Evolutionary conservation across 73 alveolate species (phyloP).

Genomic region (Tetrahymena thermophila): DNA sequence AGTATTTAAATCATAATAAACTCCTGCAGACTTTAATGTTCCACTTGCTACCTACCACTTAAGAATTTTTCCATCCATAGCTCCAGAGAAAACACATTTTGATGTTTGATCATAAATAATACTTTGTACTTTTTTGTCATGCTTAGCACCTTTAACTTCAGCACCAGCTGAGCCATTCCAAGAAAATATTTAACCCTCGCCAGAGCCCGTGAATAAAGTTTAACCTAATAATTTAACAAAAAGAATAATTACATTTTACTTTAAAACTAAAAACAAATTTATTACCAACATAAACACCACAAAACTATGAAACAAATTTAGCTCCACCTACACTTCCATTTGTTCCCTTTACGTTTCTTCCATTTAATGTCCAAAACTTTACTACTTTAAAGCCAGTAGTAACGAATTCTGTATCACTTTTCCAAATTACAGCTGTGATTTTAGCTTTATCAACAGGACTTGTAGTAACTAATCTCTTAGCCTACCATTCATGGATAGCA

Average conservation of each 20-base stretch:
- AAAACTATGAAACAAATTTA: conserved; percentile 49
- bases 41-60: conserved; percentile 47
- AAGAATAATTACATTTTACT: not conserved
- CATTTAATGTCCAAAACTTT: conserved; percentile 85
- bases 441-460: conserved; percentile 86
- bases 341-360: conserved; percentile 74
- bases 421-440: conserved; percentile 86
- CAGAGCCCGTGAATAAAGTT: conserved; percentile 60
- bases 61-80: conserved; percentile 85
- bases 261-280: conserved; percentile 35
- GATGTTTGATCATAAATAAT: conserved; percentile 43
- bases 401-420: conserved; percentile 81
- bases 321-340: conserved; percentile 80
- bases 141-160: conserved; percentile 56
- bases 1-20: not conserved
- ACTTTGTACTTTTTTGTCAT: conserved; percentile 65
- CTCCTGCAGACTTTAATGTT: not conserved
- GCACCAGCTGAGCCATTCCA: conserved; percentile 62
- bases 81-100: conserved; percentile 81
- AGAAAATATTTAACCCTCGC: conserved; percentile 49
- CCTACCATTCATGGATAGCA: conserved; percentile 91
- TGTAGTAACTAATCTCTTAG: conserved; percentile 68
- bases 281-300: conserved; percentile 54
- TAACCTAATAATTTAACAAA: not conserved
- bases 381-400: conserved; percentile 91